Evolutionary conservation across 2,329 filamentous ascomycete species (phyloP).

Genomic region (Byssothecium circinans): DNA sequence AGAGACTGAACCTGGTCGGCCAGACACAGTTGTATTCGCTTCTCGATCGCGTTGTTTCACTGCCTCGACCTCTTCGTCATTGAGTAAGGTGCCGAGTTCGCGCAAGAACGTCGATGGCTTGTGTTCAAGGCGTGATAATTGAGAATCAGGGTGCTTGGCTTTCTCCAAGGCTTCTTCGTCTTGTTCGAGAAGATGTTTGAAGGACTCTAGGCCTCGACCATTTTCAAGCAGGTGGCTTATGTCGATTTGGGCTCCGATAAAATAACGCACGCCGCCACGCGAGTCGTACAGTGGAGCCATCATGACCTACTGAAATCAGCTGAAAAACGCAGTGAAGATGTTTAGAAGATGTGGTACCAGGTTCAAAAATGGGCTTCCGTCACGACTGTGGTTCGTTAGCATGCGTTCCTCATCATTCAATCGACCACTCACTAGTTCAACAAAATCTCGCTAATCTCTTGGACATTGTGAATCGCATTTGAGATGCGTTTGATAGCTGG

Average conservation of each 20-base stretch:
- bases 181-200: conserved; percentile 51
- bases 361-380: conserved; percentile 73
- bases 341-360: conserved; percentile 48
- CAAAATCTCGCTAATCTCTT: conserved; percentile 71
- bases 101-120: conserved; percentile 23
- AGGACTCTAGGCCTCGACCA: conserved; percentile 63
- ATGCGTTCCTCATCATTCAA: background rate
- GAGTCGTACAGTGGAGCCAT: conserved; percentile 68
- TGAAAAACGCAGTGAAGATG: background rate
- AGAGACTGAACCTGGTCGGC: background rate
- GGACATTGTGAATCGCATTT: conserved; percentile 60
- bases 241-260: conserved; percentile 71
- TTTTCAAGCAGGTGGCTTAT: conserved; percentile 68
- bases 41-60: conserved; percentile 62
- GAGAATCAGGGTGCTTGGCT: conserved; percentile 1
- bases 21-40: conserved; percentile 44
- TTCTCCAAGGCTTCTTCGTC: conserved; percentile 18
- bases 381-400: conserved; percentile 50
- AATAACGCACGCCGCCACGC: conserved; percentile 64
- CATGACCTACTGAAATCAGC: conserved; percentile 47
- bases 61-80: conserved; percentile 46
- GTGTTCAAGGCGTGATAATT: background rate
- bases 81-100: conserved; percentile 34
- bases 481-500: conserved; percentile 63
- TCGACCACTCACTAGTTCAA: conserved; percentile 64